A percentile compares a stretch with the other conserved stretches of the same genome.
Conservation (phyloP, 78 protist species). For the Salpingoeca rosetta region DNA sequence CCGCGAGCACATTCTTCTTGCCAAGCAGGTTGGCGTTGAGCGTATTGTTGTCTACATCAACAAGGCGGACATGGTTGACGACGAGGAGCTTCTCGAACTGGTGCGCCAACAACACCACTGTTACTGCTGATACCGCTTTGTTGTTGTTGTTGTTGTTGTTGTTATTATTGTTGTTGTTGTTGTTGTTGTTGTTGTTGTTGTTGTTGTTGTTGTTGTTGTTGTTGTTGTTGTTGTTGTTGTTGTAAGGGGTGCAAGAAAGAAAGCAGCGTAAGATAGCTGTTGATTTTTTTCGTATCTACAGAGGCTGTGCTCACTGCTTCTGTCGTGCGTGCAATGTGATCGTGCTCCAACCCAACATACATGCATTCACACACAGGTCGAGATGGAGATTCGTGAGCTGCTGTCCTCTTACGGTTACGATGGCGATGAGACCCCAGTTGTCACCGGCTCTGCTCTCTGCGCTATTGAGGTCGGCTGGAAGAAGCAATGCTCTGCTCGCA, state of each 20-base stretch:
- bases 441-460: constrained; percentile 68
- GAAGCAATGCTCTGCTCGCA: constrained; percentile 48
- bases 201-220: too few relatives aligned
- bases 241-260: too few relatives aligned
- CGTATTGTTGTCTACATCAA: constrained; percentile 80
- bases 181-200: too few relatives aligned
- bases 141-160: too few relatives aligned
- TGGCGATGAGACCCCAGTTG: constrained; percentile 61
- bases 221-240: too few relatives aligned
- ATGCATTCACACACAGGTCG: constrained; percentile 60
- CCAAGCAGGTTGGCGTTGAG: constrained; percentile 78
- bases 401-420: constrained; percentile 63
- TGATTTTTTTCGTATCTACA: too few relatives aligned
- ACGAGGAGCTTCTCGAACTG: constrained; percentile 79
- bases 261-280: too few relatives aligned
- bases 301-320: too few relatives aligned
- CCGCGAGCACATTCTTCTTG: constrained; percentile 86
- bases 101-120: background rate
- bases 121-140: too few relatives aligned
- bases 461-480: constrained; percentile 69
- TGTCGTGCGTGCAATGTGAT: too few relatives aligned
- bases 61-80: constrained; percentile 77
- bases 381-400: constrained; percentile 75
- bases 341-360: too few relatives aligned
- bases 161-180: too few relatives aligned